Base-by-base conservation (phyloP, 1,284 basidiomycete genomes). In the Tilletia setariae region DNA sequence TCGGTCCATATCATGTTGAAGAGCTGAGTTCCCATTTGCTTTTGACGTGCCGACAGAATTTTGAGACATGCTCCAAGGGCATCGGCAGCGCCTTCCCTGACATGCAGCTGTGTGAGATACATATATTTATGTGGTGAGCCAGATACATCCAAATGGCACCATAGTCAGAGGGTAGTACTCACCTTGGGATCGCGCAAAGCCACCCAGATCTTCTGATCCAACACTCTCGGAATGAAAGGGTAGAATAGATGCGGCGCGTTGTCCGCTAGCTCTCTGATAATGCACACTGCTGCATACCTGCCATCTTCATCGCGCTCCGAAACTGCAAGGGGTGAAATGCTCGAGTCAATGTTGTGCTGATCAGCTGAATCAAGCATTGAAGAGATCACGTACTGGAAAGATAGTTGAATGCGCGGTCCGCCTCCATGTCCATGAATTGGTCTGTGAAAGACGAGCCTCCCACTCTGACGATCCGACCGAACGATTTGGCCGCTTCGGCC, bases 401-500 rank as follows among this genome's bases (percentile, higher is more conserved):
- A 21, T 28, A 19, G 19, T 21, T 30, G 19, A 59, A 30, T 1
- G 53, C 53, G 16, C 53, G 53, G 19, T 59, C 53, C 8, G 53
- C 32, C 25, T 59, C 53, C 53, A 59, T 59, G 23, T 59, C 53
- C 9, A 59, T 59, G 53, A 59, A 59, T 30, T 59, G 53, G 25
- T 59, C 53, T 30, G 53, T 59, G 28, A 59, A 59, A 19, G 53
- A 23, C 15, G 53, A 21, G 7, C 53, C 53, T 8, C 23, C 53
- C 8, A 59, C 28, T 30, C 32, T 59, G 25, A 59, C 53, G 53
- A 59, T 59, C 23, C 53, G 53, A 25, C 53, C 53, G 23, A 59
- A 59, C 11, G 90, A 91, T 79, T 91, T 92, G 25, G 92, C 92
- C 1, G 91, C 92, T 1, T 90, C 89, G 62, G 93, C 86, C 92